A percentile compares a stretch with the other conserved stretches of the same genome.
Conservation (phyloP, 768 basidiomycete species). For the Kwoniella sp. region DNA sequence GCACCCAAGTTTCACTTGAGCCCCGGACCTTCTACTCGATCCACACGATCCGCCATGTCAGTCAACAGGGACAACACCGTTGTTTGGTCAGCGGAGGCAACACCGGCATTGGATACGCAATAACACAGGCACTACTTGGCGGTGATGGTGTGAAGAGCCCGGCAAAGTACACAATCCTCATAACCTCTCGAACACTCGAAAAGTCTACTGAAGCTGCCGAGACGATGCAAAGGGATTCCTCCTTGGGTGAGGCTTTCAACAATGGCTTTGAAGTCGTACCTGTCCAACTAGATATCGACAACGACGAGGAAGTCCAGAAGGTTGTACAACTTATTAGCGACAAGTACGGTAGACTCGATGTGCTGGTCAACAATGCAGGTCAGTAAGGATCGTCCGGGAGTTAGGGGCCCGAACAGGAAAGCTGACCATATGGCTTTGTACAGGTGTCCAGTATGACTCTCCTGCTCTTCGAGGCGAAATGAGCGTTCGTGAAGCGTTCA, state of each 20-base stretch:
- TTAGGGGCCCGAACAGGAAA: too few relatives aligned
- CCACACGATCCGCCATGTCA: not conserved
- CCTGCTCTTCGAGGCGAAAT: conserved; percentile 5
- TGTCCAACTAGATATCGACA: conserved; percentile 20
- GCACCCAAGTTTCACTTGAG: too few relatives aligned
- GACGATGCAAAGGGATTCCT: not conserved
- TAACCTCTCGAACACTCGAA: conserved; percentile 22
- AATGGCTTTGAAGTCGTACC: conserved; percentile 5
- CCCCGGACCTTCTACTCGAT: too few relatives aligned
- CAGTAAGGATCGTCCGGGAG: too few relatives aligned
- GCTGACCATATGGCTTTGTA: not conserved
- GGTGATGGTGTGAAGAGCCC: not conserved
- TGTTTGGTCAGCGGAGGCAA: conserved; percentile 39
- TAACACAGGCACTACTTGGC: conserved; percentile 27
- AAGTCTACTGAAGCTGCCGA: conserved; percentile 15
- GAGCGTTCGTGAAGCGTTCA: conserved; percentile 19
- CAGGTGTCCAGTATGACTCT: conserved; percentile 15
- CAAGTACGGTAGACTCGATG: conserved; percentile 25
- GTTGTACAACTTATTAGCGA: conserved; percentile 7
- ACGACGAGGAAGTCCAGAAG: conserved; percentile 21
- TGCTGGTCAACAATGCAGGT: conserved; percentile 35
- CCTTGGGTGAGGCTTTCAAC: not conserved
- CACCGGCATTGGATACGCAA: conserved; percentile 33
- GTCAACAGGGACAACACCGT: conserved; percentile 13
- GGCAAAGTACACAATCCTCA: conserved; percentile 19